A percentile compares a stretch with the other conserved stretches of the same genome.
phyloP scores from a whole-genome alignment of 2,329 filamentous ascomycete species.

The Ceratocystis cubensis region DNA sequence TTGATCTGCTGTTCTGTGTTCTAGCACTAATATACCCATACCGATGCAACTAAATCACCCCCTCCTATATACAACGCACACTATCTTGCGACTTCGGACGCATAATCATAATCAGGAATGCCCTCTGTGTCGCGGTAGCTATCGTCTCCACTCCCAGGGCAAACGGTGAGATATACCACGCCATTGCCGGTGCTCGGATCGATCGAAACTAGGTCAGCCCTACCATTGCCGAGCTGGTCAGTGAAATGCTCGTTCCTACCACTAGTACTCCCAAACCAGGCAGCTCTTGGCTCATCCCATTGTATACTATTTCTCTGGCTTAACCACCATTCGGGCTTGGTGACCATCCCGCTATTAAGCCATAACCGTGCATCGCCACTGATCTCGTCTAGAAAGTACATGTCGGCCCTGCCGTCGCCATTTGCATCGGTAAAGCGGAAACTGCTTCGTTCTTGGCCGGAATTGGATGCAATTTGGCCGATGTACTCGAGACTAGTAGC shows the following conservation, averaged over 20 bases:
- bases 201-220: constrained; percentile 24
- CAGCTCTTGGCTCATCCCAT: neutral
- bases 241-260: constrained; percentile 24
- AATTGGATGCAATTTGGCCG: constrained; percentile 27
- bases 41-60: neutral
- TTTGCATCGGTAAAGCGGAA: constrained; percentile 31
- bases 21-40: neutral
- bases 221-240: constrained; percentile 25
- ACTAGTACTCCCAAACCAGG: constrained; percentile 20
- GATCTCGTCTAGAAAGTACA: constrained; percentile 30
- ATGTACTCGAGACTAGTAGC: constrained; percentile 21
- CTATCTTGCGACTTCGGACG: constrained; percentile 6
- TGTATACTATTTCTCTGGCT: neutral
- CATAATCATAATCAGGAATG: constrained; percentile 17
- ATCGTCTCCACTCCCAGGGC: constrained; percentile 13
- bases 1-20: constrained; percentile 8
- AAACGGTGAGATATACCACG: constrained; percentile 7
- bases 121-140: neutral
- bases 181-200: constrained; percentile 14
- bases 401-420: constrained; percentile 29
- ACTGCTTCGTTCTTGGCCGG: constrained; percentile 29
- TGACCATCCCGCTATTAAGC: constrained; percentile 26
- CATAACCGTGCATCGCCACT: constrained; percentile 27
- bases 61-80: neutral
- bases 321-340: neutral